Evolutionary conservation across 129 eudicot species (phyloP).

Genomic region (Artemisia argyi): DNA sequence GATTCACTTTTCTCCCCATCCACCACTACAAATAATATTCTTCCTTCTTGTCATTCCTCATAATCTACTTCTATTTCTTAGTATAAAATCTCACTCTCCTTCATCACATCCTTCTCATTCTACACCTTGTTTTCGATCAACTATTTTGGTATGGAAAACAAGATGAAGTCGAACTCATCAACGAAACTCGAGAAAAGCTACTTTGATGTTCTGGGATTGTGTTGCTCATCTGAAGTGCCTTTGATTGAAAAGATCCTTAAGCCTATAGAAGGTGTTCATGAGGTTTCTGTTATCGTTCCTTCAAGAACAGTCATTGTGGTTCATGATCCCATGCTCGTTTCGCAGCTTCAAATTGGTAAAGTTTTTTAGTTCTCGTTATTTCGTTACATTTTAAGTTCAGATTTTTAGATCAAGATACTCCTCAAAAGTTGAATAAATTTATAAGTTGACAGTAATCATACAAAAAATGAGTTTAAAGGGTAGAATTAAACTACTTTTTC

Average conservation of each 20-base stretch:
- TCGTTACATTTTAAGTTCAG: not conserved
- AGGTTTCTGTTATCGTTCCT: conserved; percentile 65
- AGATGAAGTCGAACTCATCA: conserved; percentile 18
- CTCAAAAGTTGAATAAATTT: no score
- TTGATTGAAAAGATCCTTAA: conserved; percentile 59
- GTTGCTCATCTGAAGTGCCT: conserved; percentile 80
- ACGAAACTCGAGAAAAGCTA: conserved; percentile 64
- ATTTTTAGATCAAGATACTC: not conserved
- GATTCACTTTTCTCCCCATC: conserved; percentile 5
- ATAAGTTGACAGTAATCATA: no score
- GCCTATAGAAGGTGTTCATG: conserved; percentile 61
- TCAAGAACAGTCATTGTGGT: conserved; percentile 72
- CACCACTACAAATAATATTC: conserved; percentile 20
- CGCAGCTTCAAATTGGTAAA: conserved; percentile 72
- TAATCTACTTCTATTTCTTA: not conserved
- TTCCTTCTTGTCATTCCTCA: not conserved
- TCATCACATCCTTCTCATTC: not conserved
- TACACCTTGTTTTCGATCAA: not conserved
- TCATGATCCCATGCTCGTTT: conserved; percentile 60
- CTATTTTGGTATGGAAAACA: no score
- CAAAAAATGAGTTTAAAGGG: no score
- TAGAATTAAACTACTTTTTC: no score
- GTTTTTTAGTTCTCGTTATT: not conserved
- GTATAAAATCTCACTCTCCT: not conserved
- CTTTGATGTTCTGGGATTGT: conserved; percentile 74